Base-by-base conservation (phyloP, 768 basidiomycete species). In the Saitozyma sp. region DNA sequence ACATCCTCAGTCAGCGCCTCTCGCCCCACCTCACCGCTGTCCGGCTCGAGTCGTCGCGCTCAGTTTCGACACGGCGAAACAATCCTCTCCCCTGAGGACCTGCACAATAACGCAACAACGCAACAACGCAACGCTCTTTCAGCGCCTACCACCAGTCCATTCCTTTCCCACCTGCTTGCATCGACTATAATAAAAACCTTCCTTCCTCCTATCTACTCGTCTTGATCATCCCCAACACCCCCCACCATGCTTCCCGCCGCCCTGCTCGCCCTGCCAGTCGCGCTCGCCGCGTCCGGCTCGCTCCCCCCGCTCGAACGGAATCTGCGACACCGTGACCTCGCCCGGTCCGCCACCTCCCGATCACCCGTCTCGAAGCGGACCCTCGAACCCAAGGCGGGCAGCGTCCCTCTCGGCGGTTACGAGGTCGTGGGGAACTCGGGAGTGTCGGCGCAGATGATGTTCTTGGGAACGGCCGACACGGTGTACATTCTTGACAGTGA, bases 401-500 rank as follows among this genome's bases (percentile, higher is more conserved):
- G 58, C 41, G 58, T 56, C 6, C 59, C 63, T 20, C 50, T 57
- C 16, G 69, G 71, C 19, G 71, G 70, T 9, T 79, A 73, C 54
- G 56, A 73, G 59, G 61, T 67, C 29, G 74, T 79, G 45, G 78
- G 78, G 5, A 64, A 79, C 58, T 76, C 74, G 20, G 78, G 74
- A 53, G 76, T 79, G 1, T 75, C 73, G 9, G 78, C 74, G 16
- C 78, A 79, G 57, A 79, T 79, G 78, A 75, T 77, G 71, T 77
- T 76, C 57, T 55, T 77, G 9, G 74, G 74, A 54, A 74, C 74
- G 6, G 64, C 65, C 41, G 64, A 90, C 67, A 91, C 86, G 71
- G 89, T 94, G 41, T 94, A 91, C 80, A 84, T 92, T 68, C 79
- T 92, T 42, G 91, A 93, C 82, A 92, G 74, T 76, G 56, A 58